Base-by-base conservation (phyloP, 148 eudicot genomes). In the Nepenthes mirabilis region DNA sequence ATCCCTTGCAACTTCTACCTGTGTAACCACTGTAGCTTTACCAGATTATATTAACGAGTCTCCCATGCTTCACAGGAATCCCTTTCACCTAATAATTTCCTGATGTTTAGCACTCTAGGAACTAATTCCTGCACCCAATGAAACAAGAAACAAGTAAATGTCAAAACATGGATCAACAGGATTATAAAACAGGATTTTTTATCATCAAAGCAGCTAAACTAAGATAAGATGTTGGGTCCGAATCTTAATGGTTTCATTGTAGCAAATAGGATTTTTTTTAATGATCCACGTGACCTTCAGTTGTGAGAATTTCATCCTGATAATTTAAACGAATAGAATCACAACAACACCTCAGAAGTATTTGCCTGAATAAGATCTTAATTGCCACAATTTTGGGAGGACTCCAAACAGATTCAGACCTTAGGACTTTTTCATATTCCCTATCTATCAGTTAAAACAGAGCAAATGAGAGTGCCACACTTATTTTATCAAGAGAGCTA, bases 1-100 rank as follows among this genome's bases (percentile, higher is more conserved):
- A 68, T 60, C 71, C 68, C 76, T 74, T 70, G 68, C 71, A 59
- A 47, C 61, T 65, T 72, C 70, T 74, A 65, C 71, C 64, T 23
- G 23, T 23, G 23, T 65, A 65, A 68, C 72, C 61, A 61, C 52
- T 66, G 66, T 61, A 62, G 58, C 48, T 72, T 55, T 63, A 55
- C 69, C 63, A 68, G 75, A 70, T 73, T 66, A 59, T 45, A 64
- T 43, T 37, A 56, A 8, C 65, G 60, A 3, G 47, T 57, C 64
- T 57, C 64, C 60, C 61, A 64, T 68, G 72, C 63, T 51, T 75
- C 57, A 49, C 68, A 57, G 45, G 64, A 51, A 63, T 70, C 59
- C 33, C 47, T 67, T 60, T 70, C 79, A 52, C 68, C 75, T 75
- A 75, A 66, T 40, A 59, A 35, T 59, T 37, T 59, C 72, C 69